Evolutionary conservation across 2,329 filamentous ascomycete genomes (phyloP), one percentile per base, ranked within the genome.

Genomic region (Alternaria gaisen): DNA sequence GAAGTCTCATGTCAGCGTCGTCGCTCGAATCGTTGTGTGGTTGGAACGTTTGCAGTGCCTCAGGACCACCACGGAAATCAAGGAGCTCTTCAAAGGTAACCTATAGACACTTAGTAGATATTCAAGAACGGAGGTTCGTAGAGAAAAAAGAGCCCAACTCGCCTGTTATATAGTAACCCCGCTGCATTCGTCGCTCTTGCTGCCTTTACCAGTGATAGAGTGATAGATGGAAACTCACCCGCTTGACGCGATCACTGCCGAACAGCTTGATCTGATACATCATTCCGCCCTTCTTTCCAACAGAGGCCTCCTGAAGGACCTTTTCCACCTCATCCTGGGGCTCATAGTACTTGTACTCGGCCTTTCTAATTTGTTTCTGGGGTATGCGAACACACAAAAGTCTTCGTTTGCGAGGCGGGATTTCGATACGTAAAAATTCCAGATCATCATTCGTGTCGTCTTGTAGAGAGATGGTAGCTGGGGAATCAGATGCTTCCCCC

Each of bases 61-160:
- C 75, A 47, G 76, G 69, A 18, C 85, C 85, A 71, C 85, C 83
- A 10, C 80, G 72, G 28, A 83, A 76, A 3, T 73, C 63, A 12
- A 84, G 65, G 4, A 87, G 75, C 32, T 81, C 72, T 34, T 83
- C 75, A 32, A 83, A 80, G 14, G 79, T 68, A 11, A 86, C 73
- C 85, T 87, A 22, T 9, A 16, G 34, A 53, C 30, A 46, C n/a
- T 28, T 43, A n/a, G 47, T 40, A 41, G 5, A 7, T 26, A 40
- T 63, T 44, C 63, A 42, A 18, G 38, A 5, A 34, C 12, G 10
- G 41, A 4, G 26, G 22, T 34, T 24, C 51, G 14, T 53, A 24
- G 11, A 24, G 22, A 18, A 24, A 36, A 46, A 52, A 34, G 36
- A 4, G 6, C 22, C 18, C 11, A 22, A 26, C 32, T 30, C 26